Evolutionary conservation across 306 rosid species (phyloP).

Genomic region (Ormosia emarginata): DNA sequence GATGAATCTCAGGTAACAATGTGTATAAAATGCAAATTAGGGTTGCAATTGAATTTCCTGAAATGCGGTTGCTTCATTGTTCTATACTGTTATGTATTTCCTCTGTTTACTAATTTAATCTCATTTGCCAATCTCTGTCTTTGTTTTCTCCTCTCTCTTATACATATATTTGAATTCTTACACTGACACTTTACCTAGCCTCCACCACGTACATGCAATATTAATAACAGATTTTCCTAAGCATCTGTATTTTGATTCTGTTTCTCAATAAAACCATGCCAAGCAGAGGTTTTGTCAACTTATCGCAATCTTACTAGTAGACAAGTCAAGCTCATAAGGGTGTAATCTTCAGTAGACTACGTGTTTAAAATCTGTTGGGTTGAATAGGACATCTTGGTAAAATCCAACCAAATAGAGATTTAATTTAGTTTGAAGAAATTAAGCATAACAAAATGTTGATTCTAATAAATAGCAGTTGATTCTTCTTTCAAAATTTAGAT

Average conservation of each 20-base stretch:
- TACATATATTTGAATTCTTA: not conserved
- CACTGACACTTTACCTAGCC: not conserved
- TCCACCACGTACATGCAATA: not conserved
- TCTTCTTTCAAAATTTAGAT: not conserved
- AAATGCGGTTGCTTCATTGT: not conserved
- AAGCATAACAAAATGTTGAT: no score
- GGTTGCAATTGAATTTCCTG: not conserved
- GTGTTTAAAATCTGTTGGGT: not conserved
- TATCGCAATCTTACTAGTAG: not conserved
- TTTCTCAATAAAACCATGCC: not conserved
- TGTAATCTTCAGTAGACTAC: not conserved
- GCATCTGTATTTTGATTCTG: not conserved
- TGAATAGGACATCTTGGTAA: not conserved
- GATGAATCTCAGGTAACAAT: slow-evolving; percentile 93
- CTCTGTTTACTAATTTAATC: not conserved
- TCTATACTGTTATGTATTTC: not conserved
- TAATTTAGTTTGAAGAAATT: not conserved
- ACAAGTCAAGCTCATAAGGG: not conserved
- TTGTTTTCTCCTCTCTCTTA: not conserved
- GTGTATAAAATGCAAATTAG: not conserved
- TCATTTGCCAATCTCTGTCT: not conserved
- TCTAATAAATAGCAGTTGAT: not conserved
- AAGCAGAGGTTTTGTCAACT: not conserved
- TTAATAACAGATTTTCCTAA: not conserved
- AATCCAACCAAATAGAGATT: not conserved